A percentile compares a stretch with the other conserved stretches of the same genome.
Conservation (phyloP, 2,329 filamentous ascomycete species). For the Alternaria arbusti region DNA sequence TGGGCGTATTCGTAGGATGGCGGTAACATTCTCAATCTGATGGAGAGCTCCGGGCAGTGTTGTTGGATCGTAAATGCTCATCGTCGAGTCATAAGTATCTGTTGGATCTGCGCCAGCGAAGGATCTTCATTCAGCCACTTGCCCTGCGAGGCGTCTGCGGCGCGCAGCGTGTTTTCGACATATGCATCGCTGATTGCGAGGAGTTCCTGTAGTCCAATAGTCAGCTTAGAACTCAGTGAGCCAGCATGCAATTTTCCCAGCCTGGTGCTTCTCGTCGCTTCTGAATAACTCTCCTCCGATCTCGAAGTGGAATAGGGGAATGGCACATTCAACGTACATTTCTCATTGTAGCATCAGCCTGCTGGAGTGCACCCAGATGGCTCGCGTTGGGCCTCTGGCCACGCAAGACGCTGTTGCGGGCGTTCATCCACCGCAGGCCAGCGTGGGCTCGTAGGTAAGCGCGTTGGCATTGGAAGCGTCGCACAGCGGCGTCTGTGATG, state of each 20-base stretch:
- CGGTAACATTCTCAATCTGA: neutral
- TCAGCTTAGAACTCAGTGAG: neutral
- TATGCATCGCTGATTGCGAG: conserved; percentile 62
- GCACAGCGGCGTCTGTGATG: conserved; percentile 64
- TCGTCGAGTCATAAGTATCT: conserved; percentile 42
- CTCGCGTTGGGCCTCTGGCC: conserved; percentile 57
- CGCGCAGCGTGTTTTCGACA: conserved; percentile 62
- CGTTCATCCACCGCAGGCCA: conserved; percentile 64
- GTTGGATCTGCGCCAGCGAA: conserved; percentile 58
- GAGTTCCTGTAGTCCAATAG: conserved; percentile 57
- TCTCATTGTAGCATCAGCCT: conserved; percentile 56
- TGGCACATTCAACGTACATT: conserved; percentile 48
- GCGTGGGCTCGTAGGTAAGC: conserved; percentile 66
- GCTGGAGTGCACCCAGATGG: conserved; percentile 57
- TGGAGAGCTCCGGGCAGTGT: neutral
- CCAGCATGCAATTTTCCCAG: conserved; percentile 10
- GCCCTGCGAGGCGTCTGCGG: conserved; percentile 61
- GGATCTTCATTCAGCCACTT: conserved; percentile 70
- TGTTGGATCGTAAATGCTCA: conserved; percentile 8
- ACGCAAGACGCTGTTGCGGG: conserved; percentile 58
- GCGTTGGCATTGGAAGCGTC: conserved; percentile 67
- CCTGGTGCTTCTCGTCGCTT: neutral
- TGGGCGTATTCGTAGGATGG: neutral
- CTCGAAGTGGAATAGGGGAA: neutral
- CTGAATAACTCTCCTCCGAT: neutral